Evolutionary conservation across 768 basidiomycete genomes (phyloP), one percentile per base, ranked within the genome.

Genomic region (Cantharellus anzutake): DNA sequence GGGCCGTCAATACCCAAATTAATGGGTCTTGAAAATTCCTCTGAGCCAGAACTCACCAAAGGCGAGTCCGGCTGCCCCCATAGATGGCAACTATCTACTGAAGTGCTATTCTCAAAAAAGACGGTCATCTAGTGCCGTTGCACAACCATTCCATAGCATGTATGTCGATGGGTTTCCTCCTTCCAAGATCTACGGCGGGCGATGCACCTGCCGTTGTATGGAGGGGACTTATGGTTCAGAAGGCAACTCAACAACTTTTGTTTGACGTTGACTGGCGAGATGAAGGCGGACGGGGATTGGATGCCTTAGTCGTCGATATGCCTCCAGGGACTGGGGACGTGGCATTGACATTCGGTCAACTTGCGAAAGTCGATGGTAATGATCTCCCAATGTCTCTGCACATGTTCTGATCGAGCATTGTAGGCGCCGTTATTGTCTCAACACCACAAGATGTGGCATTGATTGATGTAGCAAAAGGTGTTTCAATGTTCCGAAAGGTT

Each of bases 321-420:
- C 94, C 94, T 2, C 94, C 94, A 0, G 94, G 94, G 0, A 99
- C 94, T 0, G 94, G 94, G 0, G 94, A 99, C 68, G 91, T 99
- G 0, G 88, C 89, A 4, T 76, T 99, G 53, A 92, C 89, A 4
- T 73, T 99, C 0, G 91, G 86, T 0, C 92, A 96, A 66, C 76
- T 93, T 29, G 87, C 92, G 0, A 69, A 75, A 11, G 84, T 92
- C 1, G 80, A 94, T 63, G 90, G 91, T 88, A 29, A 29, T 29
- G 20, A 29, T 29, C 20, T 29, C 37, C 2, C 38, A 16, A 44
- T 42, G 41, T 11, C 3, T 34, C 40, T 14, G 4, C 5, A 5
- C n/a, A 41, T 42, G 34, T 34, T n/a, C 7, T 4, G 37, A 14
- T 0, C 3, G n/a, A 5, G 35, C 37, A 0, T 14, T 3, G 4